Evolutionary conservation across 768 basidiomycete species (phyloP).

Genomic region (Termitomyces sp.): DNA sequence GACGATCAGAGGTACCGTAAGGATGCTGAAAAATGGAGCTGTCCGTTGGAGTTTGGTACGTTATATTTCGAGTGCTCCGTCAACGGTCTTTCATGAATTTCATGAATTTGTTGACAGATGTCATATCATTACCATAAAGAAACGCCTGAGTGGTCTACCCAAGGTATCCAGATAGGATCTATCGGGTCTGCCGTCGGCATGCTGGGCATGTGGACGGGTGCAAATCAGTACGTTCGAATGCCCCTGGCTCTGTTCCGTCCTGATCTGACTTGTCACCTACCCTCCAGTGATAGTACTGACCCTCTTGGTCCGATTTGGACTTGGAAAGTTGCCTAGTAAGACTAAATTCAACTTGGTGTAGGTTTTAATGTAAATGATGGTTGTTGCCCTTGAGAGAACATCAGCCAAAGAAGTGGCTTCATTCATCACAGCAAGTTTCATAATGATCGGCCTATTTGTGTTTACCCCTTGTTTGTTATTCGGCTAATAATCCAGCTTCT

Average conservation of each 20-base stretch:
- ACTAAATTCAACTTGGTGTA: not conserved
- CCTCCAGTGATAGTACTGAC: slow-evolving; percentile 13
- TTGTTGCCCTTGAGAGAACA: too few relatives aligned
- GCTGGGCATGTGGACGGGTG: slow-evolving; percentile 52
- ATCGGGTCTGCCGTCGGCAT: slow-evolving; percentile 48
- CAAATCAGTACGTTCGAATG: slow-evolving; percentile 33
- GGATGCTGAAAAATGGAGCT: slow-evolving; percentile 43
- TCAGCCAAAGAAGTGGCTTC: too few relatives aligned
- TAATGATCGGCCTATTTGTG: too few relatives aligned
- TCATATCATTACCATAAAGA: slow-evolving; percentile 26
- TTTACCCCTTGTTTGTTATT: too few relatives aligned
- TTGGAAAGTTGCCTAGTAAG: slow-evolving; percentile 12
- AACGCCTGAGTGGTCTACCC: slow-evolving; percentile 44
- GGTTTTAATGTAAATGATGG: too few relatives aligned
- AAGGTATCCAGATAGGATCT: slow-evolving; percentile 54
- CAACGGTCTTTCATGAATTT: not conserved
- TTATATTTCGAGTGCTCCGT: not conserved
- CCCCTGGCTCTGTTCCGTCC: not conserved
- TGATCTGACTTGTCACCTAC: not conserved
- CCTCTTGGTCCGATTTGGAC: slow-evolving; percentile 17
- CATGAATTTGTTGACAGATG: slow-evolving; percentile 21
- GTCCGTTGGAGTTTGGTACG: slow-evolving; percentile 50
- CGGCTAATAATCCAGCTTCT: too few relatives aligned
- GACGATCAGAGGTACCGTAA: slow-evolving; percentile 36
- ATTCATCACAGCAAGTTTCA: too few relatives aligned